phyloP scores from a whole-genome alignment of 768 basidiomycete genomes.

The Lentinula aciculospora region DNA sequence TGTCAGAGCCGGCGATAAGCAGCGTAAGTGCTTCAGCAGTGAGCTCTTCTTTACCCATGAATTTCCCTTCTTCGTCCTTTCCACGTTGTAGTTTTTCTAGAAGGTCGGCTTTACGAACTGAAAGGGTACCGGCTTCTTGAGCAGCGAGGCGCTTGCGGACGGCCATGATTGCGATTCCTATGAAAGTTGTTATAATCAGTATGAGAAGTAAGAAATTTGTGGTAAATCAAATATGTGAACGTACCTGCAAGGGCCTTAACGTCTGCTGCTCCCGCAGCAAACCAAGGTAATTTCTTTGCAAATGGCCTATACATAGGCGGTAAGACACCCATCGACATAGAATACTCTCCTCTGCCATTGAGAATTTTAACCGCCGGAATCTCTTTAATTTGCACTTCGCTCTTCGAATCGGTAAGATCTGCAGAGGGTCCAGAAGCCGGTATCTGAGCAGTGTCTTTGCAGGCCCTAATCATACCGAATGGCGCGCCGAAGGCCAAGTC shows the following conservation, averaged over 20 bases:
- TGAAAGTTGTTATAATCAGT: neutral
- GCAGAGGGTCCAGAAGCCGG: conserved; percentile 50
- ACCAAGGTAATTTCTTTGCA: conserved; percentile 71
- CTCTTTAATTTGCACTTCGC: conserved; percentile 39
- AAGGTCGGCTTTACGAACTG: conserved; percentile 46
- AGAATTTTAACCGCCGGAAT: conserved; percentile 83
- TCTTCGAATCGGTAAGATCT: conserved; percentile 32
- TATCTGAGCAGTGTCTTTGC: conserved; percentile 67
- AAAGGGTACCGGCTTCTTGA: conserved; percentile 44
- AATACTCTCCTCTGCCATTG: conserved; percentile 84
- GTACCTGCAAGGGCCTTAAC: conserved; percentile 67
- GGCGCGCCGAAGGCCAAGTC: conserved; percentile 85
- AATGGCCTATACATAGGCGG: conserved; percentile 68
- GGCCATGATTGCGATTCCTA: conserved; percentile 59
- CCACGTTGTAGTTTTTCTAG: conserved; percentile 76
- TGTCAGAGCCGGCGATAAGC: conserved; percentile 86
- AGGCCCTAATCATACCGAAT: conserved; percentile 82
- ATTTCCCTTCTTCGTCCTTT: conserved; percentile 74
- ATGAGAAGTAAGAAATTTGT: neutral
- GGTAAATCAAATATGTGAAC: neutral
- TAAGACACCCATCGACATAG: conserved; percentile 76
- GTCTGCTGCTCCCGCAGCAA: conserved; percentile 55
- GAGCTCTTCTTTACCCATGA: conserved; percentile 75
- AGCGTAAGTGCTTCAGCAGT: conserved; percentile 87
- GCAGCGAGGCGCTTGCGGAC: conserved; percentile 70